Conservation (phyloP, 495 filamentous ascomycete genomes). For the Penicillium psychrofluorescens region DNA sequence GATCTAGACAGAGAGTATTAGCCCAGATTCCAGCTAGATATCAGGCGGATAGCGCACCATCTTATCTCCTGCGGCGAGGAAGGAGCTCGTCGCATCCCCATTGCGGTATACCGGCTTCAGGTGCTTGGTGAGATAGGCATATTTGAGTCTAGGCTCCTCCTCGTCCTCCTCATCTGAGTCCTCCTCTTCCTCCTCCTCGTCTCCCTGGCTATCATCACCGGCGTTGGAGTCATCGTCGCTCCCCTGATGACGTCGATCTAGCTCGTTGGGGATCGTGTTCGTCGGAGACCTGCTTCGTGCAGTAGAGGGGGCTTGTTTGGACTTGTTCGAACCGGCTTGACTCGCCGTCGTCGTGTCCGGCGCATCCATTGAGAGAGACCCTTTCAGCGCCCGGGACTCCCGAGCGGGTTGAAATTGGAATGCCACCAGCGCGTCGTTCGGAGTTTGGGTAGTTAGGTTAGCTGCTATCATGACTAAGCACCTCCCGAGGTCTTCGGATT, state of each 20-base stretch:
- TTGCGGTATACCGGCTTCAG: slow-evolving; percentile 80
- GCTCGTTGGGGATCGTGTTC: slow-evolving; percentile 12
- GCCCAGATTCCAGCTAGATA: not conserved
- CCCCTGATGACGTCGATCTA: slow-evolving; percentile 8
- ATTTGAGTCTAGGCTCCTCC: slow-evolving; percentile 94
- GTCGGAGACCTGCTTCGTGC: slow-evolving; percentile 16
- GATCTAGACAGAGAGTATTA: slow-evolving; percentile 47
- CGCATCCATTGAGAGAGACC: slow-evolving; percentile 36
- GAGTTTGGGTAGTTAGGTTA: not conserved
- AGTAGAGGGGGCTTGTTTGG: slow-evolving; percentile 12
- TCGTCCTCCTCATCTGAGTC: slow-evolving; percentile 78
- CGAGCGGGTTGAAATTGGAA: slow-evolving; percentile 8
- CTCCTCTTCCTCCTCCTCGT: slow-evolving; percentile 45
- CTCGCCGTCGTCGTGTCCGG: slow-evolving; percentile 32
- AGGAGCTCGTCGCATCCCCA: slow-evolving; percentile 87
- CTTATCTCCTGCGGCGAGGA: slow-evolving; percentile 87
- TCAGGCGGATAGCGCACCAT: slow-evolving; percentile 56
- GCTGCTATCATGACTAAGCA: not conserved
- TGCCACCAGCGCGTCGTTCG: not conserved
- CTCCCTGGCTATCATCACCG: slow-evolving; percentile 16
- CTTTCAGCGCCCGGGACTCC: slow-evolving; percentile 23
- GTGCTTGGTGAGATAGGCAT: slow-evolving; percentile 73
- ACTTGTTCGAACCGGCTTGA: slow-evolving; percentile 10
- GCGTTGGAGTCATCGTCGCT: slow-evolving; percentile 17
- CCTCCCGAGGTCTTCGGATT: too few relatives aligned